phyloP scores from a whole-genome alignment of 345 rosid species.

The Raphanus sativus region DNA sequence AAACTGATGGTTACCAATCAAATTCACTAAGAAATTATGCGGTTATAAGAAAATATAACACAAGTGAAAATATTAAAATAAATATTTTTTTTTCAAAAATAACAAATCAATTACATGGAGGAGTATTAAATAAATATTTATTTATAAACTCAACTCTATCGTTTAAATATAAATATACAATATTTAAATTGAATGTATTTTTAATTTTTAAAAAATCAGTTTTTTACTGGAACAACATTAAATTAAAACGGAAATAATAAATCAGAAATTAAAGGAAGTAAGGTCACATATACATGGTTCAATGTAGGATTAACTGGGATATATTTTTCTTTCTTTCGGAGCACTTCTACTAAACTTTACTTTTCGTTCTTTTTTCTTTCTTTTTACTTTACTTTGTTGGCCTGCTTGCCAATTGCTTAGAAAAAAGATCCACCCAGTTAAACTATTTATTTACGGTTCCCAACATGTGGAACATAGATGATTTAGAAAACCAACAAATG shows the following conservation, averaged over 20 bases:
- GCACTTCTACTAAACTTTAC: constrained; percentile 16
- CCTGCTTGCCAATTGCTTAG: constrained; percentile 4
- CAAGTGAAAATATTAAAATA: not conserved
- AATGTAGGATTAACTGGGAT: constrained; percentile 12
- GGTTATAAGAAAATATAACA: not conserved
- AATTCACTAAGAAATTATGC: not conserved
- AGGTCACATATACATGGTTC: constrained; percentile 9
- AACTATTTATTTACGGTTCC: constrained; percentile 14
- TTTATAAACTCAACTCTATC: too few species aligned
- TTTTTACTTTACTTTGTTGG: constrained; percentile 21
- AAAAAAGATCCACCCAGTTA: not conserved
- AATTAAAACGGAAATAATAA: not conserved
- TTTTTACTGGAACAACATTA: not conserved
- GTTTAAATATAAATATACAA: too few species aligned
- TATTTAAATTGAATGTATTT: too few species aligned
- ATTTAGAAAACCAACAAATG: not conserved
- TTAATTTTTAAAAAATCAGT: too few species aligned
- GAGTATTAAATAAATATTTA: not conserved
- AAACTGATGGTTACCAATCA: not conserved
- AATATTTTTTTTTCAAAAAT: too few species aligned
- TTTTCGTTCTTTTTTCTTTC: not conserved
- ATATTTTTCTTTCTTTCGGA: constrained; percentile 1
- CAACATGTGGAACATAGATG: not conserved
- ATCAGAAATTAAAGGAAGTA: not conserved
- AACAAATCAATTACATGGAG: too few species aligned